Evolutionary conservation across 2,329 filamentous ascomycete species (phyloP).

Genomic region (Cryphonectria parasitica): DNA sequence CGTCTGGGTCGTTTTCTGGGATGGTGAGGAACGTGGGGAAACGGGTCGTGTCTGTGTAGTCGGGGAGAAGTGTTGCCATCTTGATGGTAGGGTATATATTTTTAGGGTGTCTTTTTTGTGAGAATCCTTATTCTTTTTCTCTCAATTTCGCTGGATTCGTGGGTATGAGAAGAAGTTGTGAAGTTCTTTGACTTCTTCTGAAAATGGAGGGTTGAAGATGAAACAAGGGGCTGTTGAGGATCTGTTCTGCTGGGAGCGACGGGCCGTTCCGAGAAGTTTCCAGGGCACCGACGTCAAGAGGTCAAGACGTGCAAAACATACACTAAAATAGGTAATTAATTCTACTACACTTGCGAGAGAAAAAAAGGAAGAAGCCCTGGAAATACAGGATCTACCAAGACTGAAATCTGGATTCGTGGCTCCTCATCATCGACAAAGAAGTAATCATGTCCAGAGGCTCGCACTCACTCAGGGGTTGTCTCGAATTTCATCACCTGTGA

Average conservation of each 20-base stretch:
- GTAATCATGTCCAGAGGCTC: neutral
- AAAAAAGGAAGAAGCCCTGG: neutral
- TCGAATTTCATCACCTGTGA: neutral
- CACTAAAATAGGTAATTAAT: no score
- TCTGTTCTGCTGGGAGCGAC: neutral
- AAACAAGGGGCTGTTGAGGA: constrained; percentile 23
- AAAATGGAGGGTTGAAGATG: constrained; percentile 11
- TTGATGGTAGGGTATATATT: neutral
- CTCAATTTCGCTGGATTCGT: neutral
- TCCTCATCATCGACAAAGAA: neutral
- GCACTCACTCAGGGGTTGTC: constrained; percentile 3
- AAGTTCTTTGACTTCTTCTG: neutral
- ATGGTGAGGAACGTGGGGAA: constrained; percentile 41
- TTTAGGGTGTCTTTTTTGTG: neutral
- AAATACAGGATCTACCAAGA: neutral
- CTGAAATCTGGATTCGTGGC: neutral
- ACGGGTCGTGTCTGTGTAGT: constrained; percentile 34
- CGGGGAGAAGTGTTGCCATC: constrained; percentile 35
- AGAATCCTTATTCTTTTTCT: no score
- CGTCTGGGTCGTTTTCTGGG: constrained; percentile 9
- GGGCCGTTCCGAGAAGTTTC: constrained; percentile 11
- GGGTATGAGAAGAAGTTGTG: neutral
- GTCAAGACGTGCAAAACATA: neutral
- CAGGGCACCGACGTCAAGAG: neutral
- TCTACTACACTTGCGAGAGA: neutral